phyloP scores from a whole-genome alignment of 1,284 basidiomycete species.

The Pascua sp. region DNA sequence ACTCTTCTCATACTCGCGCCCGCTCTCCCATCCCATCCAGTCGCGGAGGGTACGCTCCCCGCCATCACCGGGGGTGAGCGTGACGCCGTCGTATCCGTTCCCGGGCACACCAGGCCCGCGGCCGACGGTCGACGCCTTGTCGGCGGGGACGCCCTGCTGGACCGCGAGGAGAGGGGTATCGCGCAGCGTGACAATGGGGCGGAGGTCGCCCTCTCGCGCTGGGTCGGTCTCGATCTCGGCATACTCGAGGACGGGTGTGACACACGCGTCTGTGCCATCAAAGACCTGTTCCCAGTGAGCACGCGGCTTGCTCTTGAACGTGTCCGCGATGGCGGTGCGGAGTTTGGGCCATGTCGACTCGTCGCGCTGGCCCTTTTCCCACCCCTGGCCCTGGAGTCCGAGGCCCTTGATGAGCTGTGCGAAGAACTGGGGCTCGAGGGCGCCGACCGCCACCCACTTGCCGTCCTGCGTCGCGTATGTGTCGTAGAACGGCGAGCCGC shows the following conservation, averaged over 20 bases:
- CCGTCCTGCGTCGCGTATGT: conserved; percentile 12
- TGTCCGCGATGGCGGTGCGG: conserved; percentile 1
- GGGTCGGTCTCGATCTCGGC: neutral
- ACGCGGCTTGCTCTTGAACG: conserved; percentile 11
- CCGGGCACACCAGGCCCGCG: neutral
- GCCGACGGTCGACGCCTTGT: neutral
- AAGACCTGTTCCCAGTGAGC: conserved; percentile 14
- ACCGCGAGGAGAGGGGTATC: neutral
- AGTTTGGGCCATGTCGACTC: conserved; percentile 5
- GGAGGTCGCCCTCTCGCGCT: conserved; percentile 1
- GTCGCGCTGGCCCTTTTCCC: conserved; percentile 8
- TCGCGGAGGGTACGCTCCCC: neutral
- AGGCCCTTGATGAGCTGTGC: conserved; percentile 10
- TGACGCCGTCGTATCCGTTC: neutral
- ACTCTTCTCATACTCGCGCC: neutral
- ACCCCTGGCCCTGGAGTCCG: neutral
- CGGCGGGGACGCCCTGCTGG: neutral
- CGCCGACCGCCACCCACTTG: conserved; percentile 12
- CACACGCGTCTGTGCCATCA: conserved; percentile 16
- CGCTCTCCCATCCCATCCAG: conserved; percentile 3
- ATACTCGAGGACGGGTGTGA: conserved; percentile 8
- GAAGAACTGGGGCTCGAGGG: conserved; percentile 22
- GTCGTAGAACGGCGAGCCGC: conserved; percentile 17
- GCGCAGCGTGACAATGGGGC: conserved; percentile 1
- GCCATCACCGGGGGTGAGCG: neutral